Percentiles rank a stretch among this genome's conserved stretches.
Evolutionary conservation across 371 early-diverging fungal genomes (phyloP).

Genomic region (Mitosporidium daphniae): DNA sequence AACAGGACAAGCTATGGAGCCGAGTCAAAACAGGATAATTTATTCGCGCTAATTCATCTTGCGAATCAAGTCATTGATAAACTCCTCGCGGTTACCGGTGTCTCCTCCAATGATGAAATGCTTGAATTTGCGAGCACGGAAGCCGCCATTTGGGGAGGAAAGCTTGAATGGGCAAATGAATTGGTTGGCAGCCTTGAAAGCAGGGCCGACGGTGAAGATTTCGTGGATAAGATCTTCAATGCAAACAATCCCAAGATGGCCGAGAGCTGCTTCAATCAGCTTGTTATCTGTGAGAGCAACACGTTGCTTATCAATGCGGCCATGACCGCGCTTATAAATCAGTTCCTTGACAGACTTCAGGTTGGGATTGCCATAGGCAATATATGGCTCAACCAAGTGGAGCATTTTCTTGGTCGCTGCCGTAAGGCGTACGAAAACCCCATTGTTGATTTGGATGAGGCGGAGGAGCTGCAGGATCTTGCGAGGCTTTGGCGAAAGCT

Average conservation of each 20-base stretch:
- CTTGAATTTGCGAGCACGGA: conserved; percentile 56
- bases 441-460: conserved; percentile 93
- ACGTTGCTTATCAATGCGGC: conserved; percentile 76
- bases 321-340: conserved; percentile 97
- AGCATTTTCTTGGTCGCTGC: conserved; percentile 93
- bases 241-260: conserved; percentile 79
- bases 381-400: conserved; percentile 78
- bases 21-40: too few species aligned
- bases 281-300: conserved; percentile 80
- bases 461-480: conserved; percentile 94
- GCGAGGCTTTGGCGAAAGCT: conserved; percentile 91
- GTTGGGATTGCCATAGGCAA: conserved; percentile 77
- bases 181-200: conserved; percentile 85
- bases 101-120: conserved; percentile 95
- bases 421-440: conserved; percentile 85
- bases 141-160: conserved; percentile 85
- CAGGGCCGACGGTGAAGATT: conserved; percentile 83
- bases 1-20: too few species aligned
- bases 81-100: conserved; percentile 66
- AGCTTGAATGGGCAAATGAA: conserved; percentile 98
- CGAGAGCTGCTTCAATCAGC: conserved; percentile 64
- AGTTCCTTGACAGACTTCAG: conserved; percentile 90
- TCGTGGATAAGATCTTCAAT: conserved; percentile 95
- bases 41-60: conserved; percentile 56
- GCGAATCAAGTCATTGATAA: conserved; percentile 65